phyloP scores from a whole-genome alignment of 805 yeast genomes.

The Saccharomycopsis lassenensis region DNA sequence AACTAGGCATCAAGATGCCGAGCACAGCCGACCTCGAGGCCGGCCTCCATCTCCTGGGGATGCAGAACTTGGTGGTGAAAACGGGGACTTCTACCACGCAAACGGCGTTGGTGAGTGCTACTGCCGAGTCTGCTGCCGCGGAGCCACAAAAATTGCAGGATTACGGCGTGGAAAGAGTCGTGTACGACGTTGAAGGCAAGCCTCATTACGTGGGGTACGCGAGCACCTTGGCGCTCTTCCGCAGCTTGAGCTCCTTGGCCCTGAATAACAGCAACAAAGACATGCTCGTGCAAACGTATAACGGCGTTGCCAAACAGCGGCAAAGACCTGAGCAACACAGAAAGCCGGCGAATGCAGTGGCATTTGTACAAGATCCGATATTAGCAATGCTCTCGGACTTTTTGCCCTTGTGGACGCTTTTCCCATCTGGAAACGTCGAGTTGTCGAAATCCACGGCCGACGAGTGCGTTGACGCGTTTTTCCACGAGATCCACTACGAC shows the following conservation, averaged over 20 bases:
- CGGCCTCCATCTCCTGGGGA: too few species aligned
- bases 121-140: too few species aligned
- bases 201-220: conserved; percentile 37
- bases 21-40: too few species aligned
- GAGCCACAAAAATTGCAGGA: too few species aligned
- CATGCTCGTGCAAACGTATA: conserved; percentile 9
- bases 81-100: too few species aligned
- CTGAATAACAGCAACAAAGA: conserved; percentile 28
- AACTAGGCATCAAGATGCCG: too few species aligned
- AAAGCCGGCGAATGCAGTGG: not conserved
- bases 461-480: conserved; percentile 28
- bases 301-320: conserved; percentile 16
- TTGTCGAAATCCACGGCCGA: conserved; percentile 28
- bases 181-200: conserved; percentile 35
- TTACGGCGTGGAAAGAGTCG: too few species aligned
- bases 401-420: conserved; percentile 19
- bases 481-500: conserved; percentile 34
- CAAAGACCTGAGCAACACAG: not conserved
- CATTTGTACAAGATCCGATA: conserved; percentile 7
- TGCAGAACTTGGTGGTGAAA: too few species aligned
- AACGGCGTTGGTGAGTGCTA: too few species aligned
- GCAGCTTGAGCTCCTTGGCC: conserved; percentile 33
- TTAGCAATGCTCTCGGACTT: conserved; percentile 8
- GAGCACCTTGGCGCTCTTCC: conserved; percentile 35
- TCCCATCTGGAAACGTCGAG: conserved; percentile 32